phyloP scores from a whole-genome alignment of 768 basidiomycete species.

The Leccinum fibrillosum region DNA sequence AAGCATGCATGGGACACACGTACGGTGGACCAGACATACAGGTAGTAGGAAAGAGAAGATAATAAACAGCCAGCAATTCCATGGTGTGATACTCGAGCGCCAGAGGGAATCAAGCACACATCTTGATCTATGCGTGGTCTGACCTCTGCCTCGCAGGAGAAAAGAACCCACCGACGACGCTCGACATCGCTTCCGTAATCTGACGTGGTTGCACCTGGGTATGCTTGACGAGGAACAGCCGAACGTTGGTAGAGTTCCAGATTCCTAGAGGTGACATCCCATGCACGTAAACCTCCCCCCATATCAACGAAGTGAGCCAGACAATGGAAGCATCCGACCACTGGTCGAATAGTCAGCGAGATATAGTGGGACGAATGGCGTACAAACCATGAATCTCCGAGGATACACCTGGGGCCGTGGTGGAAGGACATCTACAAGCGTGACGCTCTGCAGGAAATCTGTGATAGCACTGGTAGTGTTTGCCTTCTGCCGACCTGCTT shows the following conservation, averaged over 20 bases:
- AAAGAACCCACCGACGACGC: slow-evolving; percentile 76
- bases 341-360: slow-evolving; percentile 36
- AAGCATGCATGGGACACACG: too few species aligned
- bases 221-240: slow-evolving; percentile 90
- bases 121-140: slow-evolving; percentile 12
- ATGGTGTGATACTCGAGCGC: too few species aligned
- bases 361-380: neutral
- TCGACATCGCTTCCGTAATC: slow-evolving; percentile 75
- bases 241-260: slow-evolving; percentile 88
- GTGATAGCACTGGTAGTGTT: slow-evolving; percentile 67
- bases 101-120: too few species aligned
- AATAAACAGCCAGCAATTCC: too few species aligned
- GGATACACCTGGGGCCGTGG: slow-evolving; percentile 60
- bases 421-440: slow-evolving; percentile 72
- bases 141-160: slow-evolving; percentile 38
- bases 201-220: slow-evolving; percentile 65
- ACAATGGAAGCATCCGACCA: slow-evolving; percentile 91
- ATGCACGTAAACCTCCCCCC: slow-evolving; percentile 94
- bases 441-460: slow-evolving; percentile 69
- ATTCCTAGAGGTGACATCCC: slow-evolving; percentile 84
- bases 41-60: too few species aligned
- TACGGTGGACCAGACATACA: too few species aligned
- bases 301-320: slow-evolving; percentile 91
- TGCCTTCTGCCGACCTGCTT: slow-evolving; percentile 59
- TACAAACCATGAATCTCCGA: slow-evolving; percentile 71